Percentiles rank a stretch among this genome's conserved stretches.
phyloP scores from a whole-genome alignment of 805 yeast genomes.

The Myxozyma lipomycoides region DNA sequence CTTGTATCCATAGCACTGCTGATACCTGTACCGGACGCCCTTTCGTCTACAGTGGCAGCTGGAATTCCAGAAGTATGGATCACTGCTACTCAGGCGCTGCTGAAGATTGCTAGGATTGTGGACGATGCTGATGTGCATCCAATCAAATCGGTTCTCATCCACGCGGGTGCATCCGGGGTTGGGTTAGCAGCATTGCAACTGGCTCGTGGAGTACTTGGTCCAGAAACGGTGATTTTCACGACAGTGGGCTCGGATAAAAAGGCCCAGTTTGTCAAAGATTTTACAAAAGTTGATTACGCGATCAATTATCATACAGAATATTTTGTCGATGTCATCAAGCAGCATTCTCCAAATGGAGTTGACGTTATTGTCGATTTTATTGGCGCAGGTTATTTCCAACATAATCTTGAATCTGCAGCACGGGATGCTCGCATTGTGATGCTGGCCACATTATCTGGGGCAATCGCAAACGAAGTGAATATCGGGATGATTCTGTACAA shows the following conservation, averaged over 20 bases:
- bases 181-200: constrained; percentile 41
- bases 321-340: constrained; percentile 31
- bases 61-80: constrained; percentile 40
- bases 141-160: constrained; percentile 34
- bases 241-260: constrained; percentile 36
- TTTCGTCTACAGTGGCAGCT: constrained; percentile 35
- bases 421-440: constrained; percentile 34
- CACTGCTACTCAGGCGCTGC: constrained; percentile 38
- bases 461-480: constrained; percentile 22
- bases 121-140: background rate
- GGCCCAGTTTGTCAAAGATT: constrained; percentile 28
- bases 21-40: constrained; percentile 29
- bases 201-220: constrained; percentile 36
- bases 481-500: constrained; percentile 31
- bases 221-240: constrained; percentile 36
- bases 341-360: constrained; percentile 32
- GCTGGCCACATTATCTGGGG: constrained; percentile 32
- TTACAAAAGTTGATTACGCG: constrained; percentile 25
- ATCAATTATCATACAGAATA: constrained; percentile 36
- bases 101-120: constrained; percentile 29
- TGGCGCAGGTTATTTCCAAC: constrained; percentile 33
- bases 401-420: constrained; percentile 30
- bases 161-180: constrained; percentile 38
- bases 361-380: constrained; percentile 38
- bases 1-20: constrained; percentile 33